Evolutionary conservation across 208 protist species (phyloP), one percentile per base, ranked within the genome.

Genomic region (Endotrypanum monterogeii): DNA sequence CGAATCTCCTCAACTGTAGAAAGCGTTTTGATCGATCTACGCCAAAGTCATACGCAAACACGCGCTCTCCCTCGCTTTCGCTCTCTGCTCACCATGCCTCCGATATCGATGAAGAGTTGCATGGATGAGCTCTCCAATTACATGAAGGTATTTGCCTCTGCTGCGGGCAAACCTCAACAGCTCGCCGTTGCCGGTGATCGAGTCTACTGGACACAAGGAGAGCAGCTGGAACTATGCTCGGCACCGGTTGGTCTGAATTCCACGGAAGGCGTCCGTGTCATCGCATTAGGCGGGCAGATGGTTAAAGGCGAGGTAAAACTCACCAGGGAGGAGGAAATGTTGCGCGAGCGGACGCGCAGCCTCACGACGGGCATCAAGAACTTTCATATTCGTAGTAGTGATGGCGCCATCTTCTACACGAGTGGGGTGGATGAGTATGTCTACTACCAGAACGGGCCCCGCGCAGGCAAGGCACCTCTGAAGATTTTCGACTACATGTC

Each of bases 131-230:
- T 93, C 69, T 54, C 73, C 51, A 57, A 28, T 20, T 87, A 88
- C 76, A 78, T 61, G 48, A 75, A 77, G 41, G 78, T 71, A 18
- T 71, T 84, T 55, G 66, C 50, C 1, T 67, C 76, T 32, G 71
- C 83, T 3, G 54, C 66, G 41, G 91, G 89, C 39, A 86, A 89
- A 60, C 91, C 91, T 18, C 88, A 92, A 60, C 85, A 88, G 25
- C 80, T 94, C 48, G 54, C 50, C n/a, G 55, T 94, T 37, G 76
- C 85, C 35, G 82, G 83, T 4, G 83, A 90, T 35, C 70, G 68
- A 30, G 78, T 94, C 14, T 96, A 93, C 71, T 96, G 91, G 91
- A 85, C 87, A n/a, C 88, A 96, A 58, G 91, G 91, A 20, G 88
- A 83, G 62, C 66, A 87, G 52, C 89, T 93, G 76, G 79, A 90